Base-by-base conservation (phyloP, 768 basidiomycete genomes). In the Tylopilus subfusipes region DNA sequence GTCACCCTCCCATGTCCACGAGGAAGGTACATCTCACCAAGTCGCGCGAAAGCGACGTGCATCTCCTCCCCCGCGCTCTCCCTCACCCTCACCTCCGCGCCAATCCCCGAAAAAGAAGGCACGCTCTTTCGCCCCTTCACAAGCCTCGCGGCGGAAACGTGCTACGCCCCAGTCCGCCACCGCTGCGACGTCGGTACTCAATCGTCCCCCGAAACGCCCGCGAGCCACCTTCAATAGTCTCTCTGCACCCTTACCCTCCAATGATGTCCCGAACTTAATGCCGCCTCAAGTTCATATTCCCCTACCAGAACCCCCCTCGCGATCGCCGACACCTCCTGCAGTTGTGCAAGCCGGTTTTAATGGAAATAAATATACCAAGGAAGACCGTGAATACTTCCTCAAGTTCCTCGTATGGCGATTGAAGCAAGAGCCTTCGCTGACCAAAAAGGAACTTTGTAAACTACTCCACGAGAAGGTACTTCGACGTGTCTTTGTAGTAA, bases 301-400 rank as follows among this genome's bases (percentile, higher is more conserved):
- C 57, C 73, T 84, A 30, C 87, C 85, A 7, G 74, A 75, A 9
- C 82, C 84, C 14, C 86, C 87, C 1, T 82, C 82, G 21, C 82
- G 85, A 43, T 82, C 83, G n/a, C 88, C 88, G 1, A 81, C 76
- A 3, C 87, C 88, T 22, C 88, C 87, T 8, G 77, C 76, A 10
- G 67, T 67, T 52, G 64, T 83, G 25, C 72, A 83, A 42, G 61
- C 65, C 36, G 70, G 69, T 49, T 76, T 73, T 13, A 69, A 77
- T 52, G 84, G 86, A 46, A 78, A 85, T 57, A 82, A 72, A 66
- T 90, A 84, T 62, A 88, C 87, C 2, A 70, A 76, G 24, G 83
- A 83, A 59, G 88, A 90, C 63, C 78, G 78, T 44, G 76, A 78
- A 5, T 90, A 78, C 58, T 88, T 89, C 65, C 72, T 86, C 61